Conservation (phyloP, 140 eudicot genomes). For the Cichorium intybus region DNA sequence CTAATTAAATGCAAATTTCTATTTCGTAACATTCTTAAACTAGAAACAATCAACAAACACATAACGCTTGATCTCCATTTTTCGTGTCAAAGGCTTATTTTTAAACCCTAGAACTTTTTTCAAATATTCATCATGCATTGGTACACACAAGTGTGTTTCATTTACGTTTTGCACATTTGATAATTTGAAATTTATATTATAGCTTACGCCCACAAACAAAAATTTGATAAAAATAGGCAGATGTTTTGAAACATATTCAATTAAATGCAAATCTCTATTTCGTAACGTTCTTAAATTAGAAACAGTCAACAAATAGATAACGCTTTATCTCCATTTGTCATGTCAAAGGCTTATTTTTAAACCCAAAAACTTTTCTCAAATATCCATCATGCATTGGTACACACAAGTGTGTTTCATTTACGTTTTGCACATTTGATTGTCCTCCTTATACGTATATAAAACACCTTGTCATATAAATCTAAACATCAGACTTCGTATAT, state of each 20-base stretch:
- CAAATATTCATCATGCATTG: constrained; percentile 13
- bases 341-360: constrained; percentile 1
- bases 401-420: neutral
- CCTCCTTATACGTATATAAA: neutral
- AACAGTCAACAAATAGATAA: constrained; percentile 26
- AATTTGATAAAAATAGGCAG: neutral
- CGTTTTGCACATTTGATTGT: neutral
- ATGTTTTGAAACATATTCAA: neutral
- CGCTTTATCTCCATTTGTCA: constrained; percentile 24
- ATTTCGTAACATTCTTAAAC: neutral
- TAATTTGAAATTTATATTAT: too few relatives aligned
- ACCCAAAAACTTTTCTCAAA: constrained; percentile 14
- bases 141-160: neutral
- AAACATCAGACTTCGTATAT: neutral
- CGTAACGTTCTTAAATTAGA: constrained; percentile 1
- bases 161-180: neutral
- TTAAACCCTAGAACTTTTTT: constrained; percentile 17
- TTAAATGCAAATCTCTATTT: constrained; percentile 11
- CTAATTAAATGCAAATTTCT: constrained; percentile 7
- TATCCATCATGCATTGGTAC: constrained; percentile 11
- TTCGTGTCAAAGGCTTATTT: constrained; percentile 3
- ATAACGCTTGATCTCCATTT: constrained; percentile 27
- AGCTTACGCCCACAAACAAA: neutral
- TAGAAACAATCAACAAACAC: constrained; percentile 26
- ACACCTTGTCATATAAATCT: neutral